Conservation (phyloP, 140 eudicot genomes). For the Stevia rebaudiana region DNA sequence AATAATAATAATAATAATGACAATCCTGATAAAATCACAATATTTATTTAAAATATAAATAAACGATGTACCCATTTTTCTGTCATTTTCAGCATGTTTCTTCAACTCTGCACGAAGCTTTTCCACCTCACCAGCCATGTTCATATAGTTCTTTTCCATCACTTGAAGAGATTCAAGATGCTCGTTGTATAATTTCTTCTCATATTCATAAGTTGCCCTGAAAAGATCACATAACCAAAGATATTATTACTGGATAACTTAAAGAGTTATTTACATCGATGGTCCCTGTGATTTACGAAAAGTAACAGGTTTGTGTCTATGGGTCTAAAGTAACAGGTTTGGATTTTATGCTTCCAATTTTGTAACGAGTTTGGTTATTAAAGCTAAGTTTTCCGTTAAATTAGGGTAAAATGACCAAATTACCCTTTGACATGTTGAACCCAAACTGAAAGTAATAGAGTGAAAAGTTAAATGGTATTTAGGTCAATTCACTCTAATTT, state of each 20-base stretch:
- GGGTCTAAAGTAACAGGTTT: too few relatives aligned
- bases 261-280: not conserved
- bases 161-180: conserved; percentile 97
- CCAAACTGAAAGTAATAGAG: too few relatives aligned
- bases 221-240: conserved; percentile 13
- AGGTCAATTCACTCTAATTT: too few relatives aligned
- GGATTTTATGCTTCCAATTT: too few relatives aligned
- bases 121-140: conserved; percentile 92
- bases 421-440: too few relatives aligned
- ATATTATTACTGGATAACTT: not conserved
- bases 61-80: conserved; percentile 46
- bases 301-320: too few relatives aligned
- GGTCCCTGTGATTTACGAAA: too few relatives aligned
- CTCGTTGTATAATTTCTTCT: conserved; percentile 74
- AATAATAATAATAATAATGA: not conserved
- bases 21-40: too few relatives aligned
- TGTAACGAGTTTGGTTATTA: too few relatives aligned
- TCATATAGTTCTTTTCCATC: conserved; percentile 91
- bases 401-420: too few relatives aligned
- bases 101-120: conserved; percentile 74
- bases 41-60: not conserved
- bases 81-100: conserved; percentile 63
- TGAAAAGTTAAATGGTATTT: too few relatives aligned
- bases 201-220: conserved; percentile 85
- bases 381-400: too few relatives aligned